Base-by-base conservation (phyloP, 805 yeast species). In the Candida stauntonica region DNA sequence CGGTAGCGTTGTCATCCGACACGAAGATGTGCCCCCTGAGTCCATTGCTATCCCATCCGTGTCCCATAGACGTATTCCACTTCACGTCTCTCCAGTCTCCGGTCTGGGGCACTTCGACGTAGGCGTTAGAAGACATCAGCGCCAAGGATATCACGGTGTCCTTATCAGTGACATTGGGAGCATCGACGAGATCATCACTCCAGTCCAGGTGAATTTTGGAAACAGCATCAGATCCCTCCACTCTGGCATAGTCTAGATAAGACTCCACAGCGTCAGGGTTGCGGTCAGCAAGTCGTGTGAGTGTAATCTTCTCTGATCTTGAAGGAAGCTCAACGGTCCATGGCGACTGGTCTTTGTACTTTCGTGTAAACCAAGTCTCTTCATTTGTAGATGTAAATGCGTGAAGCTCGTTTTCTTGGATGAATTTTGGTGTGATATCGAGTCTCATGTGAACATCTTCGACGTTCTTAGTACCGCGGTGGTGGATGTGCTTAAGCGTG, bases 11-110 rank as follows among this genome's bases (percentile, higher is more conserved):
- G 34, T 70, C 72, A 42, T 75, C 77, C 35, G 75, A 72, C 7
- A 77, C 79, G 62, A 93, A 93, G 1, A 93, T 77, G 57, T 93
- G 96, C 3, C 99, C 99, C 31, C 99, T 69, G 3, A 93, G 62
- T 1, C 97, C 97, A 44, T 75, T 78, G 8, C 69, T 79, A 45
- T 77, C 73, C 99, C 98, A 93, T 3, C 98, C 98, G 58, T 81
- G 81, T 14, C 80, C 76, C 11, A 63, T 51, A n/a, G 73, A 67
- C 20, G 68, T 64, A 44, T 74, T 67, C 68, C 80, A 86, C 1
- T 77, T 74, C 11, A 86, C 76, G 52, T 91, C 93, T 39, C 82
- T 65, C 98, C 98, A 93, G 56, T 86, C 94, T 33, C 88, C 89
- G 17, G 79, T 74, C 16, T 63, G 63, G 3, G 97, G 97, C 21